Evolutionary conservation across 2,329 filamentous ascomycete species (phyloP).

Genomic region (Ascochyta fabae): DNA sequence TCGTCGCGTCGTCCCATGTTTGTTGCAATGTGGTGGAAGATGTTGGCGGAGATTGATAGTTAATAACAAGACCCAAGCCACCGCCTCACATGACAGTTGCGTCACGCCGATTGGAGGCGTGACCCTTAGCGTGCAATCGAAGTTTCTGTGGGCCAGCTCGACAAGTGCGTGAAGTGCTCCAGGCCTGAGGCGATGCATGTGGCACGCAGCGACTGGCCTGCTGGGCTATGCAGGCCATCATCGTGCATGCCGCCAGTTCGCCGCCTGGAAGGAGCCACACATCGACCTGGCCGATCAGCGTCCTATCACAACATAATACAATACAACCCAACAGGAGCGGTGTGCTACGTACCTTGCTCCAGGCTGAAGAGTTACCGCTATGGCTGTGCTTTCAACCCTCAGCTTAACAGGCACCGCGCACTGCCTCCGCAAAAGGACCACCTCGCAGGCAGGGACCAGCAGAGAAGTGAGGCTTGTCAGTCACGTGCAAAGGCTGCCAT

Average conservation of each 20-base stretch:
- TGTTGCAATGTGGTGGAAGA: constrained; percentile 9
- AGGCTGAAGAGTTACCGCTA: background rate
- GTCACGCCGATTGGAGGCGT: constrained; percentile 9
- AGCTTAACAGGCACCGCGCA: constrained; percentile 13
- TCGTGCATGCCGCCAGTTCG: constrained; percentile 12
- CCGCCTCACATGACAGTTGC: constrained; percentile 18
- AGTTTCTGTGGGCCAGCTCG: constrained; percentile 15
- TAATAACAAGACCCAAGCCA: constrained; percentile 13
- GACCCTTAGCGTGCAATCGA: constrained; percentile 13
- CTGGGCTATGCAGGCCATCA: constrained; percentile 13
- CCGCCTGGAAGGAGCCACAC: constrained; percentile 6
- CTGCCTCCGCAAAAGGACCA: background rate
- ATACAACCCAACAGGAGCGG: background rate
- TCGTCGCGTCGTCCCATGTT: constrained; percentile 33
- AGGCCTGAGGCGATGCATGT: constrained; percentile 2
- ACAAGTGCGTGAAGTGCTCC: background rate
- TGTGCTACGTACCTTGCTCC: background rate
- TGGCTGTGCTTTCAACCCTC: constrained; percentile 6
- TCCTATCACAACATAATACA: background rate
- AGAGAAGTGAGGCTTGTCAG: too few relatives aligned
- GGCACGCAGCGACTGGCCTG: constrained; percentile 15
- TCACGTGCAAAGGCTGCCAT: too few relatives aligned
- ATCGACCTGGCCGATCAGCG: constrained; percentile 3
- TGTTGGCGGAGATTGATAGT: constrained; percentile 11
- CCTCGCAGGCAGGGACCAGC: too few relatives aligned